Percentiles rank a stretch among this genome's conserved stretches.
Conservation (phyloP, 2,329 filamentous ascomycete species). For the Thelonectria discophora region DNA sequence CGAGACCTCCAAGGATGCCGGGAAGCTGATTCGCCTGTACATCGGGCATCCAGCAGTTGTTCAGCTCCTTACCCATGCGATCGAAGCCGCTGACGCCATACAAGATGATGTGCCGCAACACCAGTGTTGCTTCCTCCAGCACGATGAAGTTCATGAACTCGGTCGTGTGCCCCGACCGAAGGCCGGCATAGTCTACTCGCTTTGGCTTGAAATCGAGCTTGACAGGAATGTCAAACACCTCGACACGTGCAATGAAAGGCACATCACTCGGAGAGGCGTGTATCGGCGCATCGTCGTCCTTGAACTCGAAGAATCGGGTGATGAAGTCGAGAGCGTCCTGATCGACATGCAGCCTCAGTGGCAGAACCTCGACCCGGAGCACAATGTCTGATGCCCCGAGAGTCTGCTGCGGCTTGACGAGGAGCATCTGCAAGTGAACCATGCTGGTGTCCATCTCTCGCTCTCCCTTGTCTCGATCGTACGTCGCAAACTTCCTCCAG, state of each 20-base stretch:
- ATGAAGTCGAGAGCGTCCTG: conserved; percentile 98
- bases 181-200: conserved; percentile 91
- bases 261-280: conserved; percentile 72
- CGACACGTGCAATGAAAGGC: conserved; percentile 89
- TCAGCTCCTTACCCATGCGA: conserved; percentile 85
- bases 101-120: conserved; percentile 86
- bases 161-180: conserved; percentile 91
- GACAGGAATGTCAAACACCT: conserved; percentile 83
- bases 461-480: conserved; percentile 86
- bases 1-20: conserved; percentile 85
- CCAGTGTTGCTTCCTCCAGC: conserved; percentile 87
- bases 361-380: conserved; percentile 79
- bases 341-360: conserved; percentile 91
- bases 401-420: conserved; percentile 84
- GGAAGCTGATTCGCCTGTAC: conserved; percentile 90
- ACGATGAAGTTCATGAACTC: conserved; percentile 99
- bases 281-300: conserved; percentile 72
- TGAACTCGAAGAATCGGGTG: conserved; percentile 97
- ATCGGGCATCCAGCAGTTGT: conserved; percentile 97
- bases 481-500: conserved; percentile 98
- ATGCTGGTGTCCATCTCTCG: conserved; percentile 88
- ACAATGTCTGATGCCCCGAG: conserved; percentile 91
- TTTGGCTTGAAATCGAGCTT: conserved; percentile 97
- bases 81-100: conserved; percentile 94
- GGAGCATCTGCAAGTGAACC: conserved; percentile 88